A percentile compares a stretch with the other conserved stretches of the same genome.
Evolutionary conservation across 2,329 filamentous ascomycete species (phyloP).

Genomic region (Colletotrichum brevisporum): DNA sequence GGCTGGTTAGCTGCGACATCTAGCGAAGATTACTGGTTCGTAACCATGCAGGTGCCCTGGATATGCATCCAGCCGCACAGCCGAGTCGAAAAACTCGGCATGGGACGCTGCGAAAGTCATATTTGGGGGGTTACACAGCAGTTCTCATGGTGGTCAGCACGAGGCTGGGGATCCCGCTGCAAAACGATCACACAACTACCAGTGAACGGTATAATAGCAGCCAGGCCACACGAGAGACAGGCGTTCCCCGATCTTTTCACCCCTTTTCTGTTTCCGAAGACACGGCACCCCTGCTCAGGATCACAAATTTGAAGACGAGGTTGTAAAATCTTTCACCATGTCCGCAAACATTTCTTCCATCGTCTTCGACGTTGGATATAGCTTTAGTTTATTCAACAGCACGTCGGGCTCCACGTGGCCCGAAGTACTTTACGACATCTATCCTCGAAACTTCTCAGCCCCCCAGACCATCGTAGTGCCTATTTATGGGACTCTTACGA

Average conservation of each 20-base stretch:
- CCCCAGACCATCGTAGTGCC: neutral
- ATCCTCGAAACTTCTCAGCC: neutral
- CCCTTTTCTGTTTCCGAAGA: too few relatives aligned
- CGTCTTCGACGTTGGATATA: too few relatives aligned
- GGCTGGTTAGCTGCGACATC: constrained; percentile 53
- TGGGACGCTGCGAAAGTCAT: neutral
- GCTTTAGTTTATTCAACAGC: neutral
- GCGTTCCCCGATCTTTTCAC: too few relatives aligned
- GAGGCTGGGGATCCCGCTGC: too few relatives aligned
- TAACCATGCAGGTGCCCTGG: neutral
- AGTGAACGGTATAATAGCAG: too few relatives aligned
- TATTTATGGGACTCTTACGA: too few relatives aligned
- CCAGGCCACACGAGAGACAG: too few relatives aligned
- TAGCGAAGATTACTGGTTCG: constrained; percentile 49
- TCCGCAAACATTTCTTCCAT: too few relatives aligned
- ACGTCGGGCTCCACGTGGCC: neutral
- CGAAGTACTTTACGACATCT: neutral
- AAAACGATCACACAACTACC: too few relatives aligned
- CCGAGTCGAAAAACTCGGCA: neutral
- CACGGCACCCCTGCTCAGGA: too few relatives aligned
- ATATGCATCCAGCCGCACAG: neutral
- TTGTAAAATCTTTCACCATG: too few relatives aligned
- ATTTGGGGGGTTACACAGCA: neutral
- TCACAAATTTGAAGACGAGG: too few relatives aligned
- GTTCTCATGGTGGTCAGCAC: neutral